These are phyloP conservation scores for Zymoseptoria pseudotritici DNA, from an alignment of 2,329 filamentous ascomycete species.

Conservation along the genomic window DNA sequence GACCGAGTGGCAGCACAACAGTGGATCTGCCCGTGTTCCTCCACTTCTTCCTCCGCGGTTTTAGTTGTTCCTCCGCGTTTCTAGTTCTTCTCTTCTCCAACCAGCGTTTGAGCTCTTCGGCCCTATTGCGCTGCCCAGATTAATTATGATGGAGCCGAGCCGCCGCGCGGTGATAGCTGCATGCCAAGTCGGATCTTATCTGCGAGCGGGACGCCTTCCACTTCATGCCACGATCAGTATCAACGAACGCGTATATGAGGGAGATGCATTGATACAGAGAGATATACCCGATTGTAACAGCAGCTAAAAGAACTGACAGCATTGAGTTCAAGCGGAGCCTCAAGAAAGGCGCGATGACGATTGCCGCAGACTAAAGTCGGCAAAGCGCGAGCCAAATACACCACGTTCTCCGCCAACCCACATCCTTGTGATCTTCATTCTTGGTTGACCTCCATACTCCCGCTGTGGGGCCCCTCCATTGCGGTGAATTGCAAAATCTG, in stretches of 20 bases:
- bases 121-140: slow-evolving; percentile 1
- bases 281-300: background rate
- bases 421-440: background rate
- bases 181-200: background rate
- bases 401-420: background rate
- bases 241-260: background rate
- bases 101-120: background rate
- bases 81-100: background rate
- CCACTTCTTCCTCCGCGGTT: background rate
- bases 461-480: background rate
- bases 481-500: background rate
- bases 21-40: background rate
- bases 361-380: background rate
- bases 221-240: background rate
- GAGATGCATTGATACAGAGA: background rate
- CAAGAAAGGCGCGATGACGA: background rate
- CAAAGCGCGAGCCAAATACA: background rate
- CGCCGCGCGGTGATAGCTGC: background rate
- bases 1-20: background rate
- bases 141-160: background rate
- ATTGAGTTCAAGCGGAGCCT: background rate
- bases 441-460: background rate
- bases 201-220: background rate
- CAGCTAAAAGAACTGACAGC: background rate
- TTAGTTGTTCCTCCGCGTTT: background rate